Conservation (phyloP, 345 rosid species). For the Heritiera littoralis region DNA sequence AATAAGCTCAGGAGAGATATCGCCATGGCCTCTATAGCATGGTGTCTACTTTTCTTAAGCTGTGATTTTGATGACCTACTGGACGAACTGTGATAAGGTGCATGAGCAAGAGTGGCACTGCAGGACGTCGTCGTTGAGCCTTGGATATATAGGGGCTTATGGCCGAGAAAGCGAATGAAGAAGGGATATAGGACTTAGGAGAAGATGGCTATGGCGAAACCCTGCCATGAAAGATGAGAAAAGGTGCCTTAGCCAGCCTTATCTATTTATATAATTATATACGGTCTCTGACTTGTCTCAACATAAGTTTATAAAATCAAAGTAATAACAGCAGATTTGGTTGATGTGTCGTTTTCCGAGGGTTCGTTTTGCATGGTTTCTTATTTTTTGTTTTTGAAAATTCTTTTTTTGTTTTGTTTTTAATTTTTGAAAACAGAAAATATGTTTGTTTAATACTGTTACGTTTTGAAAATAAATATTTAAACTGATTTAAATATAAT, state of each 20-base stretch:
- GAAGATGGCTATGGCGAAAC: slow-evolving; percentile 10
- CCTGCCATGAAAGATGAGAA: slow-evolving; percentile 27
- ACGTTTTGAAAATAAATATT: no score
- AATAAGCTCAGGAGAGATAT: slow-evolving; percentile 78
- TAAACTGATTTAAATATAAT: no score
- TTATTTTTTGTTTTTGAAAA: no score
- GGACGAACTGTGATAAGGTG: not conserved
- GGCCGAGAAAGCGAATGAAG: not conserved
- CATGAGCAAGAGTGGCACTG: not conserved
- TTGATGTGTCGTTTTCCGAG: slow-evolving; percentile 35
- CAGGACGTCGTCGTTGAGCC: not conserved
- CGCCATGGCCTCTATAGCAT: slow-evolving; percentile 32
- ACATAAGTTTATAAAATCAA: not conserved
- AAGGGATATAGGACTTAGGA: not conserved
- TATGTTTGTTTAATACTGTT: no score
- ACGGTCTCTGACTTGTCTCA: not conserved
- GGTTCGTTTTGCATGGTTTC: no score
- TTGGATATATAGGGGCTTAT: not conserved
- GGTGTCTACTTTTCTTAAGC: not conserved
- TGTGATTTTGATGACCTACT: not conserved
- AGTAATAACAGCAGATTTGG: slow-evolving; percentile 11
- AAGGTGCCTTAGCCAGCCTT: not conserved
- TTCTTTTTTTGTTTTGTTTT: no score
- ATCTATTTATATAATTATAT: slow-evolving; percentile 19
- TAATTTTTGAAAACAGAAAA: no score